Conservation (phyloP, 139 green algal species). For the Ettlia oleoabundans region DNA sequence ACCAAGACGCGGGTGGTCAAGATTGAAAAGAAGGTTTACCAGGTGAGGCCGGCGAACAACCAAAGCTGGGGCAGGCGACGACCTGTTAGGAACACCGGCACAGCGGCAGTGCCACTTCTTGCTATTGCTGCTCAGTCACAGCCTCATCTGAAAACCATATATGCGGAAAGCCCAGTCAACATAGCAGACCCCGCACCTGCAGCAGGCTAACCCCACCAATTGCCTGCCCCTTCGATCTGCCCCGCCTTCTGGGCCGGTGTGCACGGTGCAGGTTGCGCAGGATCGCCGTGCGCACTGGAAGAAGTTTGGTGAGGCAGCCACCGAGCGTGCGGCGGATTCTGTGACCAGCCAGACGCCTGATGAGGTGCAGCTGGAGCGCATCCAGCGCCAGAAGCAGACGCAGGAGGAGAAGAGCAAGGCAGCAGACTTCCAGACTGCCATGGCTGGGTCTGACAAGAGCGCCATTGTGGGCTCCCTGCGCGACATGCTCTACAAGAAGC, state of each 20-base stretch:
- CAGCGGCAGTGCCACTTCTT: not conserved
- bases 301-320: constrained; percentile 88
- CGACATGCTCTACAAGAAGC: constrained; percentile 88
- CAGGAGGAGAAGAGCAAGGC: constrained; percentile 87
- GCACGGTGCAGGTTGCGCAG: constrained; percentile 55
- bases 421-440: constrained; percentile 74
- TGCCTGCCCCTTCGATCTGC: no score
- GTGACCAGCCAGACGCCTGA: constrained; percentile 81
- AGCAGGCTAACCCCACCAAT: no score
- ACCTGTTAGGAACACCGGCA: no score
- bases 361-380: constrained; percentile 94
- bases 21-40: constrained; percentile 93
- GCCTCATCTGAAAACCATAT: no score
- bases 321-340: constrained; percentile 57
- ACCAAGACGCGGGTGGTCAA: constrained; percentile 88
- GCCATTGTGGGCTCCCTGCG: constrained; percentile 66
- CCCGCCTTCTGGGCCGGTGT: no score
- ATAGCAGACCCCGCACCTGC: no score
- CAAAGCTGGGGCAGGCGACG: not conserved
- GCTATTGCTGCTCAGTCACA: no score
- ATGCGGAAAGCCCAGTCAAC: no score
- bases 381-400: constrained; percentile 79
- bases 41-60: constrained; percentile 50
- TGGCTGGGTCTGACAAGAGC: constrained; percentile 69
- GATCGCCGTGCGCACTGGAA: constrained; percentile 77